Conservation (phyloP, 2,329 filamentous ascomycete species). For the Septoria petroselini region DNA sequence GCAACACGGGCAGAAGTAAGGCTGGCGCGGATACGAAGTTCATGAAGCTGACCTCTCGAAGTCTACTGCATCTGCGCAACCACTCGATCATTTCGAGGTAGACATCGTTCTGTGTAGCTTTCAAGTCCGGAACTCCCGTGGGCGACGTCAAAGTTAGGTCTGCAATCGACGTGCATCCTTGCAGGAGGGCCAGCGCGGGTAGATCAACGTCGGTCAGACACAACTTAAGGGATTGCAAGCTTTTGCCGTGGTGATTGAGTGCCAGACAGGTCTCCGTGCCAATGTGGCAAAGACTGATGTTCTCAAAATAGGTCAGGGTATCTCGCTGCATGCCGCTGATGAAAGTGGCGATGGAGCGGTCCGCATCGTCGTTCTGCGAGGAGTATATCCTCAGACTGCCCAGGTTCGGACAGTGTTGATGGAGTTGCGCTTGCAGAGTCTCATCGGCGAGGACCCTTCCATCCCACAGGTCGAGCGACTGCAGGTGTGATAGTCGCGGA, state of each 20-base stretch:
- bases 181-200: conserved; percentile 49
- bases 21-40: conserved; percentile 52
- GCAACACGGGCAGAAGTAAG: conserved; percentile 52
- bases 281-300: conserved; percentile 56
- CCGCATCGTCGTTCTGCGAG: conserved; percentile 49
- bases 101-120: conserved; percentile 52
- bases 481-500: conserved; percentile 56
- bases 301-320: conserved; percentile 57
- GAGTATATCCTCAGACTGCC: conserved; percentile 58
- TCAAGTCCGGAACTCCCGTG: conserved; percentile 46
- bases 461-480: conserved; percentile 59
- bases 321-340: conserved; percentile 50
- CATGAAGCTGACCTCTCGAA: conserved; percentile 52
- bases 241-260: conserved; percentile 52
- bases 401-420: conserved; percentile 59
- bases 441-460: conserved; percentile 58
- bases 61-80: conserved; percentile 53
- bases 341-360: conserved; percentile 37
- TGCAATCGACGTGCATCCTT: conserved; percentile 50
- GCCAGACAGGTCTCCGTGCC: conserved; percentile 54
- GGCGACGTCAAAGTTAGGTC: conserved; percentile 50
- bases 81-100: conserved; percentile 53
- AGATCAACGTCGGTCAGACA: conserved; percentile 50
- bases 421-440: conserved; percentile 53
- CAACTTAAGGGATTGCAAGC: conserved; percentile 55